Conservation (phyloP, 371 early-diverging fungal species). For the Rhizomucor miehei region DNA sequence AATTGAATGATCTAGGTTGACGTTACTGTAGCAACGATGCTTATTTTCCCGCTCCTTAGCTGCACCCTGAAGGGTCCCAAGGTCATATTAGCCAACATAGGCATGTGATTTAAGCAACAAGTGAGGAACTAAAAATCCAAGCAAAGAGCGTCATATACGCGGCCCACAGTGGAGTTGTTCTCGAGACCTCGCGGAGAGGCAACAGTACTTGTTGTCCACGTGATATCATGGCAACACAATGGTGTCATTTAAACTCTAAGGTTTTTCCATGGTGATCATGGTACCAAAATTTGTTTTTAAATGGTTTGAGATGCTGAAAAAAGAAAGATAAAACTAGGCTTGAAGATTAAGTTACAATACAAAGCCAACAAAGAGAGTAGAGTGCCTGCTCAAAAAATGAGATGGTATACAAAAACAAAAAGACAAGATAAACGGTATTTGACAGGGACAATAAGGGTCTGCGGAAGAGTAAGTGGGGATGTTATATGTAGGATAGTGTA, state of each 20-base stretch:
- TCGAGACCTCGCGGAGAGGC: too few relatives aligned
- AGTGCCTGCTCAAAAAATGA: neutral
- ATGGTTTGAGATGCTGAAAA: neutral
- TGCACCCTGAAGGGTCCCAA: too few relatives aligned
- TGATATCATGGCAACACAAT: neutral
- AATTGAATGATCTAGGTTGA: too few relatives aligned
- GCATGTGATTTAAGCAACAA: too few relatives aligned
- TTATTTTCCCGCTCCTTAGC: too few relatives aligned
- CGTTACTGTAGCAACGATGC: too few relatives aligned
- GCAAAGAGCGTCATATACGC: too few relatives aligned
- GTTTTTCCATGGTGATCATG: too few relatives aligned
- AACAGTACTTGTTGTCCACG: too few relatives aligned
- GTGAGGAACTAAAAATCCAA: too few relatives aligned
- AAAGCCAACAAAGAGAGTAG: neutral
- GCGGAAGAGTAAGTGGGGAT: neutral
- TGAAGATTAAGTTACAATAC: neutral
- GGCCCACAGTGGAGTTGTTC: too few relatives aligned
- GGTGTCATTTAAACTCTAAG: conserved; percentile 3
- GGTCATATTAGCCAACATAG: too few relatives aligned
- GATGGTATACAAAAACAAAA: conserved; percentile 1
- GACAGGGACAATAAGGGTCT: neutral
- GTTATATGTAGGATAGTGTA: neutral
- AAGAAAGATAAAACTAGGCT: neutral
- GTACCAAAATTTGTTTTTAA: neutral
- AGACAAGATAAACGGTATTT: neutral